Conservation (phyloP, 129 eudicot species). For the Lonicera japonica region DNA sequence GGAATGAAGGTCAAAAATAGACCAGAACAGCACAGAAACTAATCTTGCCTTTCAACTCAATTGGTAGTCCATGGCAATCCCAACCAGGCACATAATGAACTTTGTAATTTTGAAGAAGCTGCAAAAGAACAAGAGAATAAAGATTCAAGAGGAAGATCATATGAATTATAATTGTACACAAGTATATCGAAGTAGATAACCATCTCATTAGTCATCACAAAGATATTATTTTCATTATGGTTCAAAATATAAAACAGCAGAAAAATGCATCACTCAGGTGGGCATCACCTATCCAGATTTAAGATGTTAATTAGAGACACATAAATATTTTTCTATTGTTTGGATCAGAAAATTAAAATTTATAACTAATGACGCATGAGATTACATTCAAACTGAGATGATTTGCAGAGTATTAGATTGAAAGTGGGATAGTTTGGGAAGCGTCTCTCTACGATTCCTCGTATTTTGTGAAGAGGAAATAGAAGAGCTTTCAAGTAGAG, state of each 20-base stretch:
- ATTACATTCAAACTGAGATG: no score
- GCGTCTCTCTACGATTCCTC: no score
- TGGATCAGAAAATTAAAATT: no score
- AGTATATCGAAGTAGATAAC: background rate
- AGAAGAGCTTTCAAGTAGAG: no score
- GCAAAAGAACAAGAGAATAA: slow-evolving; percentile 21
- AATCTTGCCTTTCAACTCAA: slow-evolving; percentile 88
- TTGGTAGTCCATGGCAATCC: slow-evolving; percentile 99
- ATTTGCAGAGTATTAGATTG: no score
- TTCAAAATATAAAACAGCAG: background rate
- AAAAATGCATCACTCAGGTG: background rate
- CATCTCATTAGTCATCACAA: background rate
- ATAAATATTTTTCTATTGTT: no score
- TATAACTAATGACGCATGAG: no score
- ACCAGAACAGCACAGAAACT: slow-evolving; percentile 3
- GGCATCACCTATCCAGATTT: background rate
- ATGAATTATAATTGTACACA: background rate
- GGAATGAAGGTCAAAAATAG: background rate
- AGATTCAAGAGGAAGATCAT: background rate
- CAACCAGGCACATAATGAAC: slow-evolving; percentile 92
- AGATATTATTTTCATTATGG: background rate
- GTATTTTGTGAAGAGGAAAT: no score
- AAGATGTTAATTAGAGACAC: background rate
- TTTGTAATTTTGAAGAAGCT: slow-evolving; percentile 91
- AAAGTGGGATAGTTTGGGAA: no score